Base-by-base conservation (phyloP, 2,329 filamentous ascomycete species). In the Ophiosphaerella narmari region DNA sequence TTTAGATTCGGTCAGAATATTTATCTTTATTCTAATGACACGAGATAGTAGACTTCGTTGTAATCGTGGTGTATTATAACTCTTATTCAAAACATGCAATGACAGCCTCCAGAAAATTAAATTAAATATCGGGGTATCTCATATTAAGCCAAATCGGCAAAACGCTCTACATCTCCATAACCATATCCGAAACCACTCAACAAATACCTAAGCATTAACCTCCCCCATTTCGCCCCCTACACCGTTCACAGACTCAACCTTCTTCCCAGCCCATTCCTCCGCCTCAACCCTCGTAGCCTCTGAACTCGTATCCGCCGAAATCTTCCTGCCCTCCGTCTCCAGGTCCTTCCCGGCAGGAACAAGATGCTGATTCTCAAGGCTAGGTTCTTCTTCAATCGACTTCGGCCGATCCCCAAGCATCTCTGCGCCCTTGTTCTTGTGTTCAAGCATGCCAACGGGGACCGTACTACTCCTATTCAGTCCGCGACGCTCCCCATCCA, bases 381-480 rank as follows among this genome's bases (percentile, higher is more conserved):
- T 43, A 7, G 55, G 35, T 1, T 46, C 43, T 26, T 52, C 44
- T 33, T 54, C 29, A n/a, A 50, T 46, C 6, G 14, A 29, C 12
- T 46, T 14, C 8, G 44, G 48, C 16, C 41, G 14, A 13, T n/a
- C 37, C 6, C 35, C 8, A 13, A 34, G 42, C 11, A 50, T 39
- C 23, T 42, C 34, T 8, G 40, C 39, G 9, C 23, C 39, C 6
- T 50, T 43, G 18, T 48, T 32, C 12, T 37, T 29, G 21, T 45
- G 48, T 34, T 59, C 57, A 4, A 50, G 32, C 2, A 32, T 46
- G 1, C 52, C 56, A 29, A 51, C 54, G 7, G 62, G 62, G 9
- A 59, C 55, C 9, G 62, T 65, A 23, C 48, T 60, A 43, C 55
- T 61, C n/a, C 62, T 37, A n/a, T 57, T 46, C 29, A 59, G 36